These are phyloP conservation scores for Hygrophorus pudorinus DNA, from an alignment of 768 basidiomycete species.

Conservation along the genomic window DNA sequence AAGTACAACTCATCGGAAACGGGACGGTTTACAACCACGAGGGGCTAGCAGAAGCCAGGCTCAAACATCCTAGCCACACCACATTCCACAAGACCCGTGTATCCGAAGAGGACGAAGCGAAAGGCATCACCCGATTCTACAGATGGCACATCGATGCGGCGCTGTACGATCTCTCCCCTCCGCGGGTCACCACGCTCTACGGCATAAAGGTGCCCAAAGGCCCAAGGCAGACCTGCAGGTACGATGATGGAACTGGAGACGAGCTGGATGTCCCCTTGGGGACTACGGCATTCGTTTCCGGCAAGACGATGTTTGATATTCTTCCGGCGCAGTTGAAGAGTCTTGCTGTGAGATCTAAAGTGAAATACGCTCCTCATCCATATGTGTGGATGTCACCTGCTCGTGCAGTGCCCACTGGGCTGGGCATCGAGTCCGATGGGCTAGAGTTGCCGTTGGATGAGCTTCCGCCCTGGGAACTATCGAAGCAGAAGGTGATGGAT, in stretches of 20 bases:
- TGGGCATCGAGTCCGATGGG: slow-evolving; percentile 76
- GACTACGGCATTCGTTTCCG: slow-evolving; percentile 78
- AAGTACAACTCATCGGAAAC: slow-evolving; percentile 90
- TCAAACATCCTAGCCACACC: slow-evolving; percentile 81
- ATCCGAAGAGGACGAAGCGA: slow-evolving; percentile 61
- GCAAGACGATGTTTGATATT: slow-evolving; percentile 77
- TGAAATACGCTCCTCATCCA: slow-evolving; percentile 77
- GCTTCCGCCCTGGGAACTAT: slow-evolving; percentile 77
- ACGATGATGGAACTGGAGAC: slow-evolving; percentile 85
- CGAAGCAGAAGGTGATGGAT: slow-evolving; percentile 63
- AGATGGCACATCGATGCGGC: slow-evolving; percentile 93
- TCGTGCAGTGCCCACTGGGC: slow-evolving; percentile 62
- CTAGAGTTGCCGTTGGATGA: slow-evolving; percentile 56
- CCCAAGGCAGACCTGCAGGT: slow-evolving; percentile 49
- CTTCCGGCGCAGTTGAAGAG: slow-evolving; percentile 65
- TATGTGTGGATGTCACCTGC: slow-evolving; percentile 88
- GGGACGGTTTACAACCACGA: slow-evolving; percentile 74
- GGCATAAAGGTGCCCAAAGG: slow-evolving; percentile 67
- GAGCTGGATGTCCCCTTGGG: slow-evolving; percentile 76
- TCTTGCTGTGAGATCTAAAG: slow-evolving; percentile 65
- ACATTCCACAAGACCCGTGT: slow-evolving; percentile 81
- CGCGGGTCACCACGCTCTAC: slow-evolving; percentile 80
- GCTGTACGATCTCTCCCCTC: slow-evolving; percentile 65
- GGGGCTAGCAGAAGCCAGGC: slow-evolving; percentile 63
- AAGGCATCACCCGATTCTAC: slow-evolving; percentile 81